Evolutionary conservation across 2,329 filamentous ascomycete genomes (phyloP), one percentile per base, ranked within the genome.

Genomic region (Ceratocystis variospora): DNA sequence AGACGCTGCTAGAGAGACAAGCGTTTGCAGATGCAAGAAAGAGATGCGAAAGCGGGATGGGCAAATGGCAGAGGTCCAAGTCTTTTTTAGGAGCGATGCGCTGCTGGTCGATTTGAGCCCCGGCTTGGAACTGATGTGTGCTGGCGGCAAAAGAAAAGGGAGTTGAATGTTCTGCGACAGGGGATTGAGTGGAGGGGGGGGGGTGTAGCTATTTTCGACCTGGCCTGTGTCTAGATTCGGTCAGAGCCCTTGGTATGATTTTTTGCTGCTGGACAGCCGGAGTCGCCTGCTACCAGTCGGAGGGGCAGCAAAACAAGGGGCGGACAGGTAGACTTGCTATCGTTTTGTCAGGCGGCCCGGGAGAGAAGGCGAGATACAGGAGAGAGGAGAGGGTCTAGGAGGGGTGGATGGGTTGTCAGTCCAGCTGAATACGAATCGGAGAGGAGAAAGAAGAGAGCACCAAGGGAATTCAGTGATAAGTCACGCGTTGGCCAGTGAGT

Each of bases 21-120:
- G 53, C 33, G 53, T 48, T 65, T 31, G 63, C 25, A 33, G 19
- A 59, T 46, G 62, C 44, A 61, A 59, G 53, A 59, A 59, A 33
- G 46, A n/a, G 53, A 17, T 59, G 53, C 28, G 33, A 17, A 33
- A 33, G 28, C 17, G 25, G 33, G 53, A 59, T 22, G 53, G 12
- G 53, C 25, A 59, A 57, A 57, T 57, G 15, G 25, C 53, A 57
- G 22, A 28, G 22, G 53, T 33, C 28, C 53, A 59, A 59, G 28
- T 33, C 53, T 59, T 59, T 59, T 57, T 28, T 53, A 59, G 53
- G 53, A 59, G 53, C 25, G 3, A 59, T 59, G 53, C 15, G 53
- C 53, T 59, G 53, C 53, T 59, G 25, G 25, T 59, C 5, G 53
- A 19, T 17, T 59, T 19, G 53, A 50, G 53, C 28, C 8, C 53